These are phyloP conservation scores for Piromyces finnis DNA, from an alignment of 192 early-diverging fungal species.

Conservation along the genomic window DNA sequence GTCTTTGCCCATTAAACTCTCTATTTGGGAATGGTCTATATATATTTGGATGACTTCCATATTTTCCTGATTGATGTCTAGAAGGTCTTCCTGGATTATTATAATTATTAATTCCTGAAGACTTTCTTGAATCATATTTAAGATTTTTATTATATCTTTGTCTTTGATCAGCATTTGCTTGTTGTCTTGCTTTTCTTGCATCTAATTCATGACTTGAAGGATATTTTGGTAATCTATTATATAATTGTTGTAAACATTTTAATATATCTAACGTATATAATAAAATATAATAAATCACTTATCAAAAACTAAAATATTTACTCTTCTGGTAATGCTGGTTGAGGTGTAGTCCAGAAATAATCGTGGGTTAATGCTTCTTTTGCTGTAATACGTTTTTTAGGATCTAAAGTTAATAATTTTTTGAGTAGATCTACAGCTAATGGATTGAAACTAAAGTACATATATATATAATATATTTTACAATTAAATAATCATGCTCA, in stretches of 20 bases:
- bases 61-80: background rate
- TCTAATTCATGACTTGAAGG: slow-evolving; percentile 67
- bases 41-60: background rate
- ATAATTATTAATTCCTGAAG: background rate
- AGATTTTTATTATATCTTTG: background rate
- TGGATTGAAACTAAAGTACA: slow-evolving; percentile 4
- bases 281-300: too few relatives aligned
- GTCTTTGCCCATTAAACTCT: background rate
- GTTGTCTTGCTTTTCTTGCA: slow-evolving; percentile 19
- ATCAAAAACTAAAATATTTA: too few relatives aligned
- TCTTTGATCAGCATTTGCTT: slow-evolving; percentile 1
- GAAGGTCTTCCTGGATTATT: background rate
- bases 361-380: slow-evolving; percentile 58
- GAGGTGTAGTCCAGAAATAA: slow-evolving; percentile 56
- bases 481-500: too few relatives aligned
- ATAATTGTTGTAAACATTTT: background rate
- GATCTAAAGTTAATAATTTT: slow-evolving; percentile 59
- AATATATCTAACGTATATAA: too few relatives aligned
- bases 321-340: slow-evolving; percentile 47
- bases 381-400: slow-evolving; percentile 50
- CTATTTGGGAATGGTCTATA: background rate
- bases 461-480: too few relatives aligned
- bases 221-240: slow-evolving; percentile 39
- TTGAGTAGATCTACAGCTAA: slow-evolving; percentile 53
- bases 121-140: background rate